Evolutionary conservation across 495 filamentous ascomycete species (phyloP).

Genomic region (Daldinia childiae): DNA sequence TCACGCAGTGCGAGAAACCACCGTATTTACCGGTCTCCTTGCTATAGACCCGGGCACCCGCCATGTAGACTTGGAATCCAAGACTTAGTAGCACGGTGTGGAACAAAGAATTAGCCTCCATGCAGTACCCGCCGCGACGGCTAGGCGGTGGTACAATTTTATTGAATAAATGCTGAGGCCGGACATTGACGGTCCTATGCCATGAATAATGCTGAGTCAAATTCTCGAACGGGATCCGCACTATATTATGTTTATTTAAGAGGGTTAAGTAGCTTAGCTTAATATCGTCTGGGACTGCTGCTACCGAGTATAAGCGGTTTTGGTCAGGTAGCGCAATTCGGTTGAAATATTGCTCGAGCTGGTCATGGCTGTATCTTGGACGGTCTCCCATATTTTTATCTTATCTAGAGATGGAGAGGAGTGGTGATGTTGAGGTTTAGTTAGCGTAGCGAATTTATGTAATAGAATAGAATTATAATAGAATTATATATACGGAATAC

Average conservation of each 20-base stretch:
- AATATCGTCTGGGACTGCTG: constrained; percentile 3
- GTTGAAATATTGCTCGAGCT: constrained; percentile 47
- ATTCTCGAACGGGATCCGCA: constrained; percentile 77
- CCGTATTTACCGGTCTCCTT: constrained; percentile 21
- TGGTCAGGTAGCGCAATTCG: constrained; percentile 43
- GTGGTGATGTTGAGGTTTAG: background rate
- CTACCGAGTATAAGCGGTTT: background rate
- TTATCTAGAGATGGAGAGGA: background rate
- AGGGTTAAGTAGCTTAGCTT: constrained; percentile 48
- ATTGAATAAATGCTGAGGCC: constrained; percentile 65
- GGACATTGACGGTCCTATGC: constrained; percentile 61
- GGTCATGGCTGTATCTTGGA: constrained; percentile 15
- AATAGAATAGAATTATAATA: no score
- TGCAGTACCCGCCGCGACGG: constrained; percentile 74
- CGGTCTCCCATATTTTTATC: constrained; percentile 21
- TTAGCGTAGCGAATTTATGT: background rate
- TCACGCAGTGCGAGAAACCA: constrained; percentile 68
- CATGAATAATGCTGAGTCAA: constrained; percentile 61
- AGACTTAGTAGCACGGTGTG: constrained; percentile 68
- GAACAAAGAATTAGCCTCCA: constrained; percentile 78
- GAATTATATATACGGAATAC: no score
- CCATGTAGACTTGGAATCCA: constrained; percentile 65
- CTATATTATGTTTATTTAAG: constrained; percentile 63
- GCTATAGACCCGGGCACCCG: constrained; percentile 51
- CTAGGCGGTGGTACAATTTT: constrained; percentile 65